These are phyloP conservation scores for Calonectria multiphialidica DNA, from an alignment of 2,329 filamentous ascomycete genomes.

Conservation along the genomic window DNA sequence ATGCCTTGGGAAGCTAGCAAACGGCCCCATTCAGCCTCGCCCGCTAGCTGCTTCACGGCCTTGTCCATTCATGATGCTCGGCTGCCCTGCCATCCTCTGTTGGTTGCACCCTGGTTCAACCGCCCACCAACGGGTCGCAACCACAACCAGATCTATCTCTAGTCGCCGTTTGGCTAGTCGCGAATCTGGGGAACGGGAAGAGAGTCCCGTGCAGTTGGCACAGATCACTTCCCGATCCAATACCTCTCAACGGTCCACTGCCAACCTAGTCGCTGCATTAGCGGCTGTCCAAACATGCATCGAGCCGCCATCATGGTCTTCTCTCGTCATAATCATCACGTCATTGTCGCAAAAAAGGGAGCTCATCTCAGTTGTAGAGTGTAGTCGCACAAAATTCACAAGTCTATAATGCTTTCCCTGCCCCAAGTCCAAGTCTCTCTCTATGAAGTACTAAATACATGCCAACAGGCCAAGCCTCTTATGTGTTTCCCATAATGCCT, in stretches of 20 bases:
- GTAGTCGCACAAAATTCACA: conserved; percentile 29
- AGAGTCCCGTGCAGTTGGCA: conserved; percentile 13
- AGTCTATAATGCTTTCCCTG: conserved; percentile 41
- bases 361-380: neutral
- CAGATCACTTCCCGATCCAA: conserved; percentile 23
- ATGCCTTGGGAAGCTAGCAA: neutral
- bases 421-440: conserved; percentile 41
- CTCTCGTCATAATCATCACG: neutral
- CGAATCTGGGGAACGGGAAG: conserved; percentile 16
- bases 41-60: neutral
- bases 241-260: neutral
- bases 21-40: neutral
- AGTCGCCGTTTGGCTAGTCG: conserved; percentile 2
- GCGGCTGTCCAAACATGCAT: neutral
- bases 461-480: conserved; percentile 40
- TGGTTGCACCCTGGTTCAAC: neutral
- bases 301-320: neutral
- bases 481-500: conserved; percentile 42
- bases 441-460: conserved; percentile 40
- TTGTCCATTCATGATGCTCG: neutral
- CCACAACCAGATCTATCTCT: neutral
- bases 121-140: neutral
- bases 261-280: conserved; percentile 12
- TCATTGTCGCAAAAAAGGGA: neutral
- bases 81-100: neutral